Conservation (phyloP, 139 green algal genomes). For the Chlamydomonas incerta region DNA sequence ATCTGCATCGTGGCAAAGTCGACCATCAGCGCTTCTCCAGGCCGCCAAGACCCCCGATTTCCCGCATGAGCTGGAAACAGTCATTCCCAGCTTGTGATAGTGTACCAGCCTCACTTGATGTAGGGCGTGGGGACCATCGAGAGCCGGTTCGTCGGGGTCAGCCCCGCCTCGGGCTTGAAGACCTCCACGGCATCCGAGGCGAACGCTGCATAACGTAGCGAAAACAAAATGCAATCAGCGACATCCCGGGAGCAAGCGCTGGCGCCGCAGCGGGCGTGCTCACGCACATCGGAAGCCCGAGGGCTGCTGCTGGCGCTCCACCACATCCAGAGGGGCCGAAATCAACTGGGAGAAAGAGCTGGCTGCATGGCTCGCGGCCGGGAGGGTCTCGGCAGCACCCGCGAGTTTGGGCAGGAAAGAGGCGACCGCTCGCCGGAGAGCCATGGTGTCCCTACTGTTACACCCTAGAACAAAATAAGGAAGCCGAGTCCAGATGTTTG, state of each 20-base stretch:
- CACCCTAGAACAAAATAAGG: not conserved
- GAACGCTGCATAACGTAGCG: slow-evolving; percentile 21
- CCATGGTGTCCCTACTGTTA: not conserved
- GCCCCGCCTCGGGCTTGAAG: slow-evolving; percentile 25
- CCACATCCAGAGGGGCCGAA: slow-evolving; percentile 13
- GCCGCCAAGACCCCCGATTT: not conserved
- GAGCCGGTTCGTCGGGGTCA: slow-evolving; percentile 54
- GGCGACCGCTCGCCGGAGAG: slow-evolving; percentile 24
- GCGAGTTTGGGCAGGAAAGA: slow-evolving; percentile 2
- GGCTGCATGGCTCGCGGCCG: slow-evolving; percentile 18
- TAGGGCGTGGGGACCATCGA: slow-evolving; percentile 55
- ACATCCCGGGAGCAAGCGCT: not conserved
- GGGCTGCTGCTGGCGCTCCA: slow-evolving; percentile 20
- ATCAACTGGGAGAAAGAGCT: slow-evolving; percentile 21
- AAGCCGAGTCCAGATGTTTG: too few relatives aligned
- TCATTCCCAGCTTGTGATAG: too few relatives aligned
- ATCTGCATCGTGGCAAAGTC: slow-evolving; percentile 66
- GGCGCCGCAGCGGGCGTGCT: slow-evolving; percentile 5
- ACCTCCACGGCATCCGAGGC: slow-evolving; percentile 36
- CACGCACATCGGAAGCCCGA: slow-evolving; percentile 42
- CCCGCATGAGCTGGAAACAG: not conserved
- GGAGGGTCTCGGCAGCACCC: slow-evolving; percentile 12
- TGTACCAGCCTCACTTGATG: slow-evolving; percentile 55
- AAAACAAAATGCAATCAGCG: not conserved
- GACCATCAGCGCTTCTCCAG: not conserved